Conservation (phyloP, 345 rosid species). For the Camelina laxa region DNA sequence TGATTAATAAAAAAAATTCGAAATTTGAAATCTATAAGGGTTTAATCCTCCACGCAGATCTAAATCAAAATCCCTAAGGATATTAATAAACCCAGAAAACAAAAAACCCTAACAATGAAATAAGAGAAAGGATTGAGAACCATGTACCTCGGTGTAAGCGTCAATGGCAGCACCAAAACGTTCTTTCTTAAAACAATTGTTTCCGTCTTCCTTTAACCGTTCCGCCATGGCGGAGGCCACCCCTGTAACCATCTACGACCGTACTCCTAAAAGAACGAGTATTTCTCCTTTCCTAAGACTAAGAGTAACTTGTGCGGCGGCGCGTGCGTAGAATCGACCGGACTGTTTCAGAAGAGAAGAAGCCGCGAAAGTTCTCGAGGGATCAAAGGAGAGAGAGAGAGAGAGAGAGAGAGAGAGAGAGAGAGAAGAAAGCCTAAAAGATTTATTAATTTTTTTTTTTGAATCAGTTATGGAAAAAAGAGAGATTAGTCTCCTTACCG, state of each 20-base stretch:
- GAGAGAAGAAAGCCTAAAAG: neutral
- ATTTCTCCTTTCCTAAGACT: neutral
- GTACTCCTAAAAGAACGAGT: neutral
- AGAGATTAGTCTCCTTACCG: constrained; percentile 9
- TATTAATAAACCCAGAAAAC: neutral
- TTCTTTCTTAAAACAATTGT: constrained; percentile 57
- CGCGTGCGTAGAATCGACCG: constrained; percentile 22
- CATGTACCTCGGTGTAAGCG: constrained; percentile 79
- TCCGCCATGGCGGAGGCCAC: constrained; percentile 51
- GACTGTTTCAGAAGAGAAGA: constrained; percentile 29
- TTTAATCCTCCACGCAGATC: constrained; percentile 9
- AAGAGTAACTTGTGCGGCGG: neutral
- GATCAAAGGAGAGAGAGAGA: neutral
- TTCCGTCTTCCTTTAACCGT: constrained; percentile 64
- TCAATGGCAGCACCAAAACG: constrained; percentile 93
- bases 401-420: constrained; percentile 2
- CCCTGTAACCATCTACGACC: constrained; percentile 45
- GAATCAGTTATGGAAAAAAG: neutral
- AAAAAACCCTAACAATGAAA: constrained; percentile 24
- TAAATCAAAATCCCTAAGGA: constrained; percentile 5
- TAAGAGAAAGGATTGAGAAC: neutral
- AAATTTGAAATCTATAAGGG: neutral
- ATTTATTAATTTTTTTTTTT: neutral
- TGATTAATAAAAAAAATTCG: neutral
- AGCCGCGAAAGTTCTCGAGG: constrained; percentile 38